These are phyloP conservation scores for Auricularia heimuer DNA, from an alignment of 768 basidiomycete genomes.

Conservation along the genomic window DNA sequence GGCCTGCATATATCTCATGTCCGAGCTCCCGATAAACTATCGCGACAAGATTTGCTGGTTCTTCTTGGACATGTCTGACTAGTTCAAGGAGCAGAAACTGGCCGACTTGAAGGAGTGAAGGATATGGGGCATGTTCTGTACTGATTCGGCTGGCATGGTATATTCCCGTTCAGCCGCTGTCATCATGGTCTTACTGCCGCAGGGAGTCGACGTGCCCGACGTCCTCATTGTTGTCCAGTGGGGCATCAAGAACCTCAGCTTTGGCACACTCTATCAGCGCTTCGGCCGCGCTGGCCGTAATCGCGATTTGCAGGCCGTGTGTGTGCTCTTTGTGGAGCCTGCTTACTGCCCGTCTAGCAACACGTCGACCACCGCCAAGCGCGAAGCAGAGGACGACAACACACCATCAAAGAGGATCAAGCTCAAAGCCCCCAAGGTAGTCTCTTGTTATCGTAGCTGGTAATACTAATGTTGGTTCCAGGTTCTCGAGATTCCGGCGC, in stretches of 20 bases:
- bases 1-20: conserved; percentile 11
- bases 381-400: too few species aligned
- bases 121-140: conserved; percentile 14
- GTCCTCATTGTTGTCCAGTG: conserved; percentile 29
- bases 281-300: conserved; percentile 22
- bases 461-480: too few species aligned
- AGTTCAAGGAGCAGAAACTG: conserved; percentile 7
- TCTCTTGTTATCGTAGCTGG: too few species aligned
- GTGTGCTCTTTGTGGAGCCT: conserved; percentile 12
- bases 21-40: background rate
- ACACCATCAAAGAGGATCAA: too few species aligned
- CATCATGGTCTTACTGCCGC: conserved; percentile 1
- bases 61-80: conserved; percentile 18
- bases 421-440: too few species aligned
- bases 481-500: too few species aligned
- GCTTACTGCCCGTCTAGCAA: conserved; percentile 9
- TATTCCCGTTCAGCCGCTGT: conserved; percentile 2
- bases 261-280: conserved; percentile 24
- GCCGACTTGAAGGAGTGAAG: conserved; percentile 11
- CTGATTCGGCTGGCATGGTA: conserved; percentile 25
- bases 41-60: conserved; percentile 16
- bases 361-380: background rate
- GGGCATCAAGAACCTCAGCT: conserved; percentile 13
- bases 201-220: conserved; percentile 29
- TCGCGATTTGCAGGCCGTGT: conserved; percentile 6